These are phyloP conservation scores for Hirsutella thompsonii DNA, from an alignment of 2,329 filamentous ascomycete genomes.

Conservation along the genomic window DNA sequence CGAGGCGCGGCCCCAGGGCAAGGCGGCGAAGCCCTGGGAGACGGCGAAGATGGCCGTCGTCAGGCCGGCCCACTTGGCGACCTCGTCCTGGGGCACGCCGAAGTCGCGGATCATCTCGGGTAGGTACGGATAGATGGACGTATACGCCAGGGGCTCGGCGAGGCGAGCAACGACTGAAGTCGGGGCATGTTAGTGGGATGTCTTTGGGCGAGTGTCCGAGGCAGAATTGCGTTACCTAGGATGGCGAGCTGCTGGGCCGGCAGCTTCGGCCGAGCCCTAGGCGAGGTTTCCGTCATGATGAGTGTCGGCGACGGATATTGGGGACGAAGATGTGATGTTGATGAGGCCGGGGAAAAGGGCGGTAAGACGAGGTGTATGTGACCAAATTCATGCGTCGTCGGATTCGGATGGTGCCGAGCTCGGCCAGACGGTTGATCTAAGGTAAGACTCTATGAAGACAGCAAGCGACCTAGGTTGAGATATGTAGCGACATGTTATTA, in stretches of 20 bases:
- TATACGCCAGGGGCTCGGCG: constrained; percentile 61
- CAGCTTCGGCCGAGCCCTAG: constrained; percentile 44
- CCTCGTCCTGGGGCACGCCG: constrained; percentile 53
- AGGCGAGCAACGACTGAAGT: constrained; percentile 60
- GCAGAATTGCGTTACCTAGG: constrained; percentile 45
- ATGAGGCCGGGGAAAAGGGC: neutral
- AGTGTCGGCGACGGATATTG: neutral
- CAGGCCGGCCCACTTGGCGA: constrained; percentile 71
- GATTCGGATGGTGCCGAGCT: too few relatives aligned
- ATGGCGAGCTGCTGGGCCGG: constrained; percentile 67
- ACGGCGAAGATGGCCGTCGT: constrained; percentile 62
- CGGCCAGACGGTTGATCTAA: too few relatives aligned
- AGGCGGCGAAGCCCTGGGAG: constrained; percentile 57
- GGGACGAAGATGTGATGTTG: neutral
- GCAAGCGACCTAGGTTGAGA: too few relatives aligned
- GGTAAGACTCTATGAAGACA: too few relatives aligned
- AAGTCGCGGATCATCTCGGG: constrained; percentile 80
- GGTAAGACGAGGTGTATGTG: too few relatives aligned
- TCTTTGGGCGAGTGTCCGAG: too few relatives aligned
- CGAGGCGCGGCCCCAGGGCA: constrained; percentile 64
- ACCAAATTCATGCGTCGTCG: too few relatives aligned
- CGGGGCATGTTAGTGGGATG: neutral
- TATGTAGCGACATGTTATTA: too few relatives aligned
- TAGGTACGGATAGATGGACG: constrained; percentile 57
- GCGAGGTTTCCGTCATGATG: neutral